Conservation (phyloP, 805 yeast species). For the Lipomyces yamanashiensis region DNA sequence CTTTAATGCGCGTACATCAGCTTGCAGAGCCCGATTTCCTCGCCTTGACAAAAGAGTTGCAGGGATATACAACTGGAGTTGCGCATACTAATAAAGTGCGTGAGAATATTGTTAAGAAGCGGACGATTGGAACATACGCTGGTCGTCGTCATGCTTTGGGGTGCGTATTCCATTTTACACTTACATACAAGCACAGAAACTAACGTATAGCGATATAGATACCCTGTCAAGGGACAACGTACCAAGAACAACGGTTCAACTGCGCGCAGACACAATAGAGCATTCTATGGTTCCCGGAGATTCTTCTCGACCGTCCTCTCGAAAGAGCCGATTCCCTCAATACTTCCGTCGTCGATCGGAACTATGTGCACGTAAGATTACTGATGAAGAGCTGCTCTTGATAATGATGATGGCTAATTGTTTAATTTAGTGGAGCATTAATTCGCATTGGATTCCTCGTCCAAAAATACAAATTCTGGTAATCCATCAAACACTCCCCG, state of each 20-base stretch:
- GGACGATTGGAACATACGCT: conserved; percentile 78
- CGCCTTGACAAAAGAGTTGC: conserved; percentile 83
- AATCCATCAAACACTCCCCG: neutral
- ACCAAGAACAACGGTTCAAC: conserved; percentile 90
- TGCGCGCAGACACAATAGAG: conserved; percentile 80
- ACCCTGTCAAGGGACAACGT: conserved; percentile 84
- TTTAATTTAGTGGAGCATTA: neutral
- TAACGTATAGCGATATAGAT: conserved; percentile 1
- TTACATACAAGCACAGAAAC: neutral
- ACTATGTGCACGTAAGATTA: neutral
- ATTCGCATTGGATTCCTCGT: neutral
- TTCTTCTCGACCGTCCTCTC: neutral
- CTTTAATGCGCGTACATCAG: conserved; percentile 93
- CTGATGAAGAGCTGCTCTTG: neutral
- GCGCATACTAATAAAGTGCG: conserved; percentile 69
- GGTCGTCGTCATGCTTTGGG: conserved; percentile 91
- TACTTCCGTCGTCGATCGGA: neutral
- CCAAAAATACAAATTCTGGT: neutral
- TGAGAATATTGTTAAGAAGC: conserved; percentile 77
- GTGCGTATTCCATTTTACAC: conserved; percentile 22
- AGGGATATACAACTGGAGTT: conserved; percentile 82
- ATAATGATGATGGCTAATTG: neutral
- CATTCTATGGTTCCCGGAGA: conserved; percentile 48
- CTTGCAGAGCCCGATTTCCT: conserved; percentile 84
- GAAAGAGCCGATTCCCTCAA: neutral